Conservation (phyloP, 257 asterid species). For the Eustoma russellianum region DNA sequence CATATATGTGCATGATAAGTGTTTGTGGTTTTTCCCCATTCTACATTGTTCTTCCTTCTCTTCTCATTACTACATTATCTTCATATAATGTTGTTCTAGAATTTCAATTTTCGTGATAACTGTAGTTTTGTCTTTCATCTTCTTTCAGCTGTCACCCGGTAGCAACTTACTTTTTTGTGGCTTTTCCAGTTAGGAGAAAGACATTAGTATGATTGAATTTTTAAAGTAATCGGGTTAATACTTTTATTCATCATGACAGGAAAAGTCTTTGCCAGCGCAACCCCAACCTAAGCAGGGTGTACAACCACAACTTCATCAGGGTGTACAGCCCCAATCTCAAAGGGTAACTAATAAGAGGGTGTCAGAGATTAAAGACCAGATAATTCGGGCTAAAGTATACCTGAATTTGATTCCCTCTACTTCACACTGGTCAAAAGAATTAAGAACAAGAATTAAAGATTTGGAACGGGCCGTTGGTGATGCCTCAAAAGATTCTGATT, state of each 20-base stretch:
- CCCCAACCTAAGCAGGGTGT: conserved; percentile 22
- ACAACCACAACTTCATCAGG: conserved; percentile 22
- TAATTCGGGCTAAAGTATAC: conserved; percentile 73
- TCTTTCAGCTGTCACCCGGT: too few species aligned
- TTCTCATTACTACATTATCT: neutral
- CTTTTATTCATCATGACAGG: conserved; percentile 30
- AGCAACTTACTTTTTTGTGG: too few species aligned
- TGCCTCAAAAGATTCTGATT: conserved; percentile 46
- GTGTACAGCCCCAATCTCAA: conserved; percentile 18
- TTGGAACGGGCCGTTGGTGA: conserved; percentile 62
- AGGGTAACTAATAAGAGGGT: conserved; percentile 45
- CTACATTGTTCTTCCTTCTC: neutral
- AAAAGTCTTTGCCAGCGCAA: conserved; percentile 25
- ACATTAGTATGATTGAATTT: too few species aligned
- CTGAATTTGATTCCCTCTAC: conserved; percentile 48
- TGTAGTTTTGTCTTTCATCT: too few species aligned
- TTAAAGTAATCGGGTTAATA: conserved; percentile 4
- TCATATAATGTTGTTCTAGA: too few species aligned
- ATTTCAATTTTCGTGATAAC: too few species aligned
- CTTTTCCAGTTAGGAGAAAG: too few species aligned
- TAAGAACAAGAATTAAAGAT: conserved; percentile 80
- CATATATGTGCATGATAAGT: too few species aligned
- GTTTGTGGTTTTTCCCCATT: too few species aligned
- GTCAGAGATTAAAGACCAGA: conserved; percentile 80
- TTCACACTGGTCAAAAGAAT: conserved; percentile 75